These are phyloP conservation scores for Nepenthes gracilis DNA, from an alignment of 148 eudicot species.

Conservation along the genomic window DNA sequence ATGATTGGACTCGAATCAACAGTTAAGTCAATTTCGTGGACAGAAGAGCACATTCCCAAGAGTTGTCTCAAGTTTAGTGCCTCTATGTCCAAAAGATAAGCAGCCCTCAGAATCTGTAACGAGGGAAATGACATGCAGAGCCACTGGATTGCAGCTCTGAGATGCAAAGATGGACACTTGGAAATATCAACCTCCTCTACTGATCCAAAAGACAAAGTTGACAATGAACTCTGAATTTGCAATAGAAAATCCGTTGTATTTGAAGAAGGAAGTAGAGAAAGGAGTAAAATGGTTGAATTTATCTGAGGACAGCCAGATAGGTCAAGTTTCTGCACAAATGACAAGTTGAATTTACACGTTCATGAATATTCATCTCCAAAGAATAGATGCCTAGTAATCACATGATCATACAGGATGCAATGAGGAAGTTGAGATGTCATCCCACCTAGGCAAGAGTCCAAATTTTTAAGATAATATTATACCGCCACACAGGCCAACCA, in stretches of 20 bases:
- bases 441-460: no score
- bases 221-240: constrained; percentile 9
- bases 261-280: constrained; percentile 44
- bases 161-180: constrained; percentile 49
- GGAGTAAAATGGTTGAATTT: constrained; percentile 26
- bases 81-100: constrained; percentile 44
- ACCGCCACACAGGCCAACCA: no score
- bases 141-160: constrained; percentile 41
- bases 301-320: constrained; percentile 84
- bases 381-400: background rate
- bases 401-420: background rate
- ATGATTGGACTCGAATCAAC: constrained; percentile 69
- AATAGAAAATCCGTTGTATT: constrained; percentile 12
- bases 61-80: constrained; percentile 32
- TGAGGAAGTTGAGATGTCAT: no score
- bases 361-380: background rate
- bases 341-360: background rate
- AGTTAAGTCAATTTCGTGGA: constrained; percentile 51
- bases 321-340: constrained; percentile 65
- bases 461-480: no score
- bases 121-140: constrained; percentile 69
- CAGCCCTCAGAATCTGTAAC: constrained; percentile 41
- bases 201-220: constrained; percentile 36
- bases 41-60: constrained; percentile 32
- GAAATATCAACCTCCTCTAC: constrained; percentile 72